Evolutionary conservation across 495 filamentous ascomycete genomes (phyloP), one percentile per base, ranked within the genome.

Genomic region (Filosporella fistucella): DNA sequence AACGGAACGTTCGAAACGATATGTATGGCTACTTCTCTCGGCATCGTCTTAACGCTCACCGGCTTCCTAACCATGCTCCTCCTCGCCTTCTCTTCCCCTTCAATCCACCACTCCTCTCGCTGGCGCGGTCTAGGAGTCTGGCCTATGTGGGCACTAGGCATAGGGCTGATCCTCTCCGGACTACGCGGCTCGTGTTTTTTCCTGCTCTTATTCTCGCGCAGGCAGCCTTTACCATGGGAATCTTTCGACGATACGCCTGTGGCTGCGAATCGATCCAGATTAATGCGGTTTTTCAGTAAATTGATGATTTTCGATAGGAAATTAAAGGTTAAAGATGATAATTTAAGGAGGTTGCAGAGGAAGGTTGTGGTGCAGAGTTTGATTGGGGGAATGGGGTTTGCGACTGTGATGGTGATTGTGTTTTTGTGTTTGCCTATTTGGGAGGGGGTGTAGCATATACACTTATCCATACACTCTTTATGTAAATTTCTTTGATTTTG

Each of bases 1-100:
- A 68, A 70, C 54, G 66, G 68, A 28, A 70, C 68, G 13, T 68
- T 68, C 40, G 68, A 70, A 54, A 68, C 66, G 2, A 34, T 68
- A 14, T 68, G 66, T 60, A 60, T 68, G 5, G 68, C 68, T 2
- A 69, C 68, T 5, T 36, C 58, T 13, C 54, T 68, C 21, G 66
- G 65, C 14, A 57, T 68, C 42, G 52, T 54, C 28, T 57, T 55
- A 20, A 57, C 65, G 17, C 8, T 58, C 33, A 49, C 49, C 36
- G 66, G 66, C 22, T 66, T 65, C 54, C 35, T 68, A 12, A 40
- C 59, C 45, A 57, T 64, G 45, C 29, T 69, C 2, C 47, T 58
- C 7, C 59, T 62, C 8, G 66, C 56, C 4, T 60, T 67, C 49
- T 45, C 33, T n/a, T 62, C 65, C 13, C 50, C 50, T 29, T 17